Conservation (phyloP, 2,329 filamentous ascomycete species). For the Fusarium devonianum region DNA sequence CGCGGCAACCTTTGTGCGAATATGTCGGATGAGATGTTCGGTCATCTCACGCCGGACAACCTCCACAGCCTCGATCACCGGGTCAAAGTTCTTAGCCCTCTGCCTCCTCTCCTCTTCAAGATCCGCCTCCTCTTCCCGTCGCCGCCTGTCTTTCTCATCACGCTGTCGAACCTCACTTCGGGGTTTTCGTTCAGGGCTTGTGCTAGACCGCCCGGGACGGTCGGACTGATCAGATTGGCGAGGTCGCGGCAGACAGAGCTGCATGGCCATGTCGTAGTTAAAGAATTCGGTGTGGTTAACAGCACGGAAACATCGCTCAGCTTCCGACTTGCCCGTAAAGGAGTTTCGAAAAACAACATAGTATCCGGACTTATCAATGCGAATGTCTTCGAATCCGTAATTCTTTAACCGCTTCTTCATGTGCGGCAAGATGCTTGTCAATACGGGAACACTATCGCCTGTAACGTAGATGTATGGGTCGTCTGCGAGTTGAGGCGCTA, state of each 20-base stretch:
- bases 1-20: slow-evolving; percentile 85
- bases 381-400: slow-evolving; percentile 81
- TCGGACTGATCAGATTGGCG: slow-evolving; percentile 37
- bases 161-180: slow-evolving; percentile 45
- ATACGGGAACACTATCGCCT: slow-evolving; percentile 85
- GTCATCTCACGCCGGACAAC: slow-evolving; percentile 80
- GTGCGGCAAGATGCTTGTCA: slow-evolving; percentile 85
- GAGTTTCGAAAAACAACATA: slow-evolving; percentile 90
- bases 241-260: slow-evolving; percentile 61
- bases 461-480: slow-evolving; percentile 92
- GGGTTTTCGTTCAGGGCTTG: slow-evolving; percentile 45
- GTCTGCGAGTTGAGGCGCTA: slow-evolving; percentile 74
- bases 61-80: slow-evolving; percentile 83
- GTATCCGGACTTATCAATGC: slow-evolving; percentile 85
- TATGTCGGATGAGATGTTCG: slow-evolving; percentile 86
- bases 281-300: slow-evolving; percentile 87
- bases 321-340: slow-evolving; percentile 77
- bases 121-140: slow-evolving; percentile 80
- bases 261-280: slow-evolving; percentile 91
- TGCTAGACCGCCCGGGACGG: slow-evolving; percentile 45
- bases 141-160: slow-evolving; percentile 69
- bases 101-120: slow-evolving; percentile 90
- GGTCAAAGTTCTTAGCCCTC: slow-evolving; percentile 86
- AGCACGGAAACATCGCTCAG: slow-evolving; percentile 78
- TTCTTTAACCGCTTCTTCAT: slow-evolving; percentile 88